Conservation (phyloP, 208 protist genomes). For the Willaertia magna region DNA sequence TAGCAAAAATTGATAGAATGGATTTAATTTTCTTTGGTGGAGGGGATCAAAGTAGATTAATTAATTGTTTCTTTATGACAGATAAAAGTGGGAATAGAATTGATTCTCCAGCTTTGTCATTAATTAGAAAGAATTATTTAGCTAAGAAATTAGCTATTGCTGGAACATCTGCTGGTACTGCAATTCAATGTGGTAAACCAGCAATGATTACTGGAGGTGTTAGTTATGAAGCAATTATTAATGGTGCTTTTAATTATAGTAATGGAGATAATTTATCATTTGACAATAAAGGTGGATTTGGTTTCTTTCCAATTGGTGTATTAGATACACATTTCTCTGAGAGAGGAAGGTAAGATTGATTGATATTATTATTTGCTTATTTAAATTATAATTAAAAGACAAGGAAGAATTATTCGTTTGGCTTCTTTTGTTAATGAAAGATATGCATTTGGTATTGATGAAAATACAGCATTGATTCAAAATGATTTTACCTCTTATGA, state of each 20-base stretch:
- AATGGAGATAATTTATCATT: background rate
- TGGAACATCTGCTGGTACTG: background rate
- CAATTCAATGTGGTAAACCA: background rate
- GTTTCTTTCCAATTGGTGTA: background rate
- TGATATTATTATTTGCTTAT: too few relatives aligned
- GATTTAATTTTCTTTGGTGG: background rate
- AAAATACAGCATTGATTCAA: background rate
- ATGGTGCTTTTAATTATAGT: background rate
- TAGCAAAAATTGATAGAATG: background rate
- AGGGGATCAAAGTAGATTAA: background rate
- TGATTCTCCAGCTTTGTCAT: background rate
- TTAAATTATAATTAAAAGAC: too few relatives aligned
- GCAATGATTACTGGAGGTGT: background rate
- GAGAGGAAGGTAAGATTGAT: too few relatives aligned
- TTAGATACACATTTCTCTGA: background rate
- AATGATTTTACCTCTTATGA: background rate
- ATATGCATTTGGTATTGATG: background rate
- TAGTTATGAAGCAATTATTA: background rate
- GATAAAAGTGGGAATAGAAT: background rate
- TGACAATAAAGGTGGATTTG: background rate
- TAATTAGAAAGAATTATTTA: background rate
- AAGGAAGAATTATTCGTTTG: background rate
- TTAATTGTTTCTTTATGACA: background rate
- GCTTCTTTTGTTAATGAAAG: background rate
- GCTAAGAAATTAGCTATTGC: background rate